phyloP scores from a whole-genome alignment of 2,329 filamentous ascomycete species.

The Neofusicoccum parvum region DNA sequence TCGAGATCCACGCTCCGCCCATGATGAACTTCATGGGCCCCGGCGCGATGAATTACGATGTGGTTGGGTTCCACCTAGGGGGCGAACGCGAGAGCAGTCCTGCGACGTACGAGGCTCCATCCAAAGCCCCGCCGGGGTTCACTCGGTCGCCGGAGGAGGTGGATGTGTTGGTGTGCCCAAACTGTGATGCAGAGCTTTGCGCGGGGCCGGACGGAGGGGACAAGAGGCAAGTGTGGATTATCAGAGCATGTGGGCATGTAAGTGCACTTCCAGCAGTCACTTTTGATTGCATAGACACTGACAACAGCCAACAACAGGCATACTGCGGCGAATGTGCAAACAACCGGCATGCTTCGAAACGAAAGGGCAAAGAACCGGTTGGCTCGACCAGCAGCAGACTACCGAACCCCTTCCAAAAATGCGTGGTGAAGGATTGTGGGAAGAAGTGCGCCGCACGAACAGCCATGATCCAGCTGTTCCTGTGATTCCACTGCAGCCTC shows the following conservation, averaged over 20 bases:
- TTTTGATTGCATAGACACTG: neutral
- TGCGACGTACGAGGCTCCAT: constrained; percentile 64
- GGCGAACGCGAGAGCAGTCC: constrained; percentile 33
- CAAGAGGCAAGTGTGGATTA: constrained; percentile 89
- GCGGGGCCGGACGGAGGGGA: constrained; percentile 62
- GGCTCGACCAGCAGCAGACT: constrained; percentile 27
- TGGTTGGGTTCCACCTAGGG: constrained; percentile 48
- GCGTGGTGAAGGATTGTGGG: constrained; percentile 49
- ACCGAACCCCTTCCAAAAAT: constrained; percentile 46
- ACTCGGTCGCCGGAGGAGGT: constrained; percentile 75
- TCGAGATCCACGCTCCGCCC: neutral
- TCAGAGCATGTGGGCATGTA: constrained; percentile 92
- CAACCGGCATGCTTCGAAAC: constrained; percentile 37
- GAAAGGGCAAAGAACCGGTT: constrained; percentile 42
- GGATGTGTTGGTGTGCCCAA: constrained; percentile 77
- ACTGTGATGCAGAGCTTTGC: constrained; percentile 82
- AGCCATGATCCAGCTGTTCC: constrained; percentile 46
- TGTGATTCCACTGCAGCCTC: constrained; percentile 27
- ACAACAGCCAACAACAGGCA: constrained; percentile 40
- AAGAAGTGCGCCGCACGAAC: constrained; percentile 36
- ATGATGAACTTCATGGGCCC: neutral
- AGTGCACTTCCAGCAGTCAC: constrained; percentile 33
- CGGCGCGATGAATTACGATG: constrained; percentile 41
- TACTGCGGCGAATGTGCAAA: constrained; percentile 57
- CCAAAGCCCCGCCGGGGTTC: constrained; percentile 72